Evolutionary conservation across 108 stramenopile genomes (phyloP), one percentile per base, ranked within the genome.

Genomic region (Bacterosira constricta): DNA sequence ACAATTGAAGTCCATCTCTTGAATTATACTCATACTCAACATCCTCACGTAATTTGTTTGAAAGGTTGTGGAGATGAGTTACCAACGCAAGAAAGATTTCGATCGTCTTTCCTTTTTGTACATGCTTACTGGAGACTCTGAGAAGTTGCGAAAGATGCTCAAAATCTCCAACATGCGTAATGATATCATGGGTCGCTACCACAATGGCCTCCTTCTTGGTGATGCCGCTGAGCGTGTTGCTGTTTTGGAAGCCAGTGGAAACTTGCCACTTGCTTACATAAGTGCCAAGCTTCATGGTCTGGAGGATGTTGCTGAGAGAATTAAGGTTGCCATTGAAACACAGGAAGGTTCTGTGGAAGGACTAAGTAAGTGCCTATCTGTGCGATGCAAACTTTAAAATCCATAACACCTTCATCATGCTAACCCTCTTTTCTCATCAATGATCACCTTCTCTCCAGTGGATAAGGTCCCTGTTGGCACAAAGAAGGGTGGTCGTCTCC

Each of bases 31-130:
- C 44, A 9, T 30, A 47, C 0, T 31, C 26, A 36, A 39, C 30
- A 27, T 53, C 7, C 47, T 30, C 7, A 1, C 41, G n/a, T n/a
- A n/a, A n/a, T n/a, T n/a, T n/a, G n/a, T n/a, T n/a, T n/a, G n/a
- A n/a, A n/a, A 74, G 63, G 93, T 98, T 69, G 99, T 98, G 38
- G 97, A 98, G 73, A 98, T 97, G 97, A 96, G 96, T 39, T 98
- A 98, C 76, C 98, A 98, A 85, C 88, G 95, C 32, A 97, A 96
- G 62, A 98, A 97, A 72, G 96, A 98, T 84, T 97, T 97, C 58
- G 98, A 98, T 77, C 91, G 96, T 31, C 88, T 99, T 21, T 92
- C 91, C 53, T 99, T 99, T 82, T 83, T 99, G 71, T 98, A 98
- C 81, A 90, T 97, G 51, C 85, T 98, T 46, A 96, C 98, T 32